Percentiles rank a stretch among this genome's conserved stretches.
These are phyloP conservation scores for Hamigera avellanea DNA, from an alignment of 495 filamentous ascomycete genomes.

Conservation along the genomic window DNA sequence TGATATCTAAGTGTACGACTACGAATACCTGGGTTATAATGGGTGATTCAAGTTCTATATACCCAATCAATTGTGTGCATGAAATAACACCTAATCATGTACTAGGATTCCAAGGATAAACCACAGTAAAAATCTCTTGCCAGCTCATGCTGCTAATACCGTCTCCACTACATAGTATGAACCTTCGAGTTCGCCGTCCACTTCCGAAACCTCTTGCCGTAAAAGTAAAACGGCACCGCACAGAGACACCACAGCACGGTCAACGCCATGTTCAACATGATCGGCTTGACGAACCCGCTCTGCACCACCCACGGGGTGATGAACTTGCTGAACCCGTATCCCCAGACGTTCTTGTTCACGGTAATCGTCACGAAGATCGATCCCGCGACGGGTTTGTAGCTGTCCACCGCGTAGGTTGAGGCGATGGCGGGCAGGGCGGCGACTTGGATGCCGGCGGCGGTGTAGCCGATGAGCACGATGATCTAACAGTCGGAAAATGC, in stretches of 20 bases:
- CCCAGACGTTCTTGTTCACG: conserved; percentile 50
- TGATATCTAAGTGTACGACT: too few species aligned
- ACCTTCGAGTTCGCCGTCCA: conserved; percentile 43
- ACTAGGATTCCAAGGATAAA: too few species aligned
- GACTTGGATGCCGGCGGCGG: conserved; percentile 43
- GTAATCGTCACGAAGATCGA: conserved; percentile 51
- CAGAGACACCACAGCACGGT: conserved; percentile 39
- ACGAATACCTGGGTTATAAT: too few species aligned
- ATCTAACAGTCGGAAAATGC: too few species aligned
- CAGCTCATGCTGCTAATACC: too few species aligned
- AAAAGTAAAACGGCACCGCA: conserved; percentile 43
- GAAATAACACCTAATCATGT: too few species aligned
- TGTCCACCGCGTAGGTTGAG: conserved; percentile 44
- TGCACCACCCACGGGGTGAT: conserved; percentile 28
- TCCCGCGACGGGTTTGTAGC: conserved; percentile 49
- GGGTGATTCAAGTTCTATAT: too few species aligned
- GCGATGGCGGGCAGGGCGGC: conserved; percentile 42
- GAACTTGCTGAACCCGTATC: conserved; percentile 40
- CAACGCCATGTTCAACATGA: conserved; percentile 44
- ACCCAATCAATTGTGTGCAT: too few species aligned
- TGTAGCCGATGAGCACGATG: conserved; percentile 42
- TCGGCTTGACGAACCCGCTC: conserved; percentile 28
- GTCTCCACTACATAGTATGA: conserved; percentile 37
- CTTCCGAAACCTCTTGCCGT: conserved; percentile 44
- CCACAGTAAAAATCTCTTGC: too few species aligned